Evolutionary conservation across 169 alveolate genomes (phyloP).

Genomic region (Plasmodium coatneyi): DNA sequence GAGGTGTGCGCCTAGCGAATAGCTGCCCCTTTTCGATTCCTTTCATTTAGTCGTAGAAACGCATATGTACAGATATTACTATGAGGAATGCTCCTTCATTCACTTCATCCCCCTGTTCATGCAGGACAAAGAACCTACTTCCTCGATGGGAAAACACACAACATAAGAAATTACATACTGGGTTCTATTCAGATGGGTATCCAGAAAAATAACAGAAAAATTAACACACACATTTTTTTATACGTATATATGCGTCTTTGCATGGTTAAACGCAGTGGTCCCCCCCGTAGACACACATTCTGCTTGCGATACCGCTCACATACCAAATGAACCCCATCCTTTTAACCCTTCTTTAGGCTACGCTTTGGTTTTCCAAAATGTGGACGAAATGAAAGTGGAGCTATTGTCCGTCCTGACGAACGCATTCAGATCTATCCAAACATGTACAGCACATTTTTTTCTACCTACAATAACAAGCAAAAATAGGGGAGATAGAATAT

Average conservation of each 20-base stretch:
- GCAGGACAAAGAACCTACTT: constrained; percentile 38
- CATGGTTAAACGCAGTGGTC: neutral
- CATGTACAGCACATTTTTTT: constrained; percentile 30
- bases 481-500: neutral
- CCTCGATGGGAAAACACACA: constrained; percentile 4
- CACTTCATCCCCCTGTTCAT: neutral
- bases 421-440: constrained; percentile 56
- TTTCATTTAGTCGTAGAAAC: neutral
- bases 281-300: neutral
- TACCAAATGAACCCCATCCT: neutral
- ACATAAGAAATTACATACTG: constrained; percentile 37
- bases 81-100: neutral
- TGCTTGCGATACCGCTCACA: neutral
- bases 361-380: constrained; percentile 59
- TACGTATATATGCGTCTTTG: neutral
- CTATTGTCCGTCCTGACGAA: constrained; percentile 56
- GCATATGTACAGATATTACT: neutral
- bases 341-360: constrained; percentile 29
- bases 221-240: neutral
- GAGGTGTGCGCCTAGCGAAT: neutral
- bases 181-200: constrained; percentile 68
- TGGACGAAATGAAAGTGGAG: constrained; percentile 47
- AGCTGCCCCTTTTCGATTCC: neutral
- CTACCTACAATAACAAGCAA: neutral
- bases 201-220: neutral